These are phyloP conservation scores for Mycena indigotica DNA, from an alignment of 768 basidiomycete species.

Conservation along the genomic window DNA sequence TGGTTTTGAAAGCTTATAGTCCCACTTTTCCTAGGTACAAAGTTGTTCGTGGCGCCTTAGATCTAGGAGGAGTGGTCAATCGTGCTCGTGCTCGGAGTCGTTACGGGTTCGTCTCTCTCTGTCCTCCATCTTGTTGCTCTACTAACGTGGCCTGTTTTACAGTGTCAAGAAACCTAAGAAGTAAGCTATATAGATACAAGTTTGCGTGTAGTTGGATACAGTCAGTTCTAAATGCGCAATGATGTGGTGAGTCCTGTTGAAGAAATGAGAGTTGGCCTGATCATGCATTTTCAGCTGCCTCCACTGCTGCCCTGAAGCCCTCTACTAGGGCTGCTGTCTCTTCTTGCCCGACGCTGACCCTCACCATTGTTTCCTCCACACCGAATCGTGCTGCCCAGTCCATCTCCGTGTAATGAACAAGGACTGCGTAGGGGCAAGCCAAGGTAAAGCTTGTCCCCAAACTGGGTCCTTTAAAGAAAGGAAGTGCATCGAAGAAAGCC, in stretches of 20 bases:
- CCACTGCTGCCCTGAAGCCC: slow-evolving; percentile 65
- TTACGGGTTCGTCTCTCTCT: slow-evolving; percentile 70
- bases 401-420: slow-evolving; percentile 88
- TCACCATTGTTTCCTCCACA: slow-evolving; percentile 80
- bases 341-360: slow-evolving; percentile 93
- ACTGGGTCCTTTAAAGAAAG: slow-evolving; percentile 87
- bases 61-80: slow-evolving; percentile 88
- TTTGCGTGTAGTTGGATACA: slow-evolving; percentile 47
- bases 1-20: no score
- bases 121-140: not conserved
- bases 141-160: slow-evolving; percentile 15
- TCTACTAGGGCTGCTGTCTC: slow-evolving; percentile 55
- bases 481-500: slow-evolving; percentile 84
- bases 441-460: slow-evolving; percentile 96
- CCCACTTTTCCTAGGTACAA: slow-evolving; percentile 94
- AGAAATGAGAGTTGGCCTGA: slow-evolving; percentile 23
- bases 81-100: slow-evolving; percentile 81
- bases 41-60: slow-evolving; percentile 87
- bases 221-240: slow-evolving; percentile 26
- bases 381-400: slow-evolving; percentile 91
- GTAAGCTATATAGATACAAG: slow-evolving; percentile 32
- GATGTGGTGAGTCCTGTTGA: slow-evolving; percentile 36
- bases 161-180: slow-evolving; percentile 89
- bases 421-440: slow-evolving; percentile 89
- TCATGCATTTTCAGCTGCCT: slow-evolving; percentile 61